Percentiles rank a stretch among this genome's conserved stretches.
These are phyloP conservation scores for Phytopythium kandeliae DNA, from an alignment of 352 stramenopile genomes.

Conservation along the genomic window DNA sequence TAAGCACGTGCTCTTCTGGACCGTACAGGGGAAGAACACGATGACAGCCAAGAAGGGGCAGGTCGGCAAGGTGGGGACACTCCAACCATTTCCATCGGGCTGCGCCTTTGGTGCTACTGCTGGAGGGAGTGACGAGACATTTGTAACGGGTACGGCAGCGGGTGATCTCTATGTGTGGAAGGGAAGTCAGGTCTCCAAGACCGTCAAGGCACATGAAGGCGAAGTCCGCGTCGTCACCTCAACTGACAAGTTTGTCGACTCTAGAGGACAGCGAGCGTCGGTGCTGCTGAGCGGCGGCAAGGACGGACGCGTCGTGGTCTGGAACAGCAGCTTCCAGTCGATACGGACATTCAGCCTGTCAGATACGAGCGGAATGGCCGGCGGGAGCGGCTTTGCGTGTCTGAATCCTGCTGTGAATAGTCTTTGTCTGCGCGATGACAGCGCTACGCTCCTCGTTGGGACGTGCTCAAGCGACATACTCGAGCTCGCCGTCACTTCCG, in stretches of 20 bases:
- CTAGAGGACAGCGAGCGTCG: not conserved
- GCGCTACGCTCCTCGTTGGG: conserved; percentile 64
- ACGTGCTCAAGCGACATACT: conserved; percentile 88
- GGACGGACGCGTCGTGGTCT: conserved; percentile 67
- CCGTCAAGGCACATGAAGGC: conserved; percentile 63
- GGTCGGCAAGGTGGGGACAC: conserved; percentile 50
- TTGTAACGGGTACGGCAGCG: conserved; percentile 44
- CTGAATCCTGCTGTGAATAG: conserved; percentile 38
- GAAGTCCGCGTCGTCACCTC: conserved; percentile 34
- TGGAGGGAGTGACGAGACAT: conserved; percentile 11
- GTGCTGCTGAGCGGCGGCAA: conserved; percentile 60
- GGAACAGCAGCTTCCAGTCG: conserved; percentile 58
- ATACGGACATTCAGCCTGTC: conserved; percentile 60
- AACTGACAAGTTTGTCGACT: conserved; percentile 10
- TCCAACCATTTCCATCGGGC: conserved; percentile 44
- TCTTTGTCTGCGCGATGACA: conserved; percentile 32
- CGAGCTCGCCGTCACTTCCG: conserved; percentile 39
- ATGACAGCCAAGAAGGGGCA: conserved; percentile 47
- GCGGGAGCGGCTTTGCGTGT: not conserved
- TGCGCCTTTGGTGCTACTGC: conserved; percentile 25
- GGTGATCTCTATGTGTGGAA: conserved; percentile 62
- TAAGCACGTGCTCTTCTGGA: conserved; percentile 73
- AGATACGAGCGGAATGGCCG: conserved; percentile 11
- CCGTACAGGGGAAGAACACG: conserved; percentile 41
- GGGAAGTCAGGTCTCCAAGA: conserved; percentile 34